A percentile compares a stretch with the other conserved stretches of the same genome.
These are phyloP conservation scores for Aureobasidium sp. DNA, from an alignment of 2,329 filamentous ascomycete genomes.

Conservation along the genomic window DNA sequence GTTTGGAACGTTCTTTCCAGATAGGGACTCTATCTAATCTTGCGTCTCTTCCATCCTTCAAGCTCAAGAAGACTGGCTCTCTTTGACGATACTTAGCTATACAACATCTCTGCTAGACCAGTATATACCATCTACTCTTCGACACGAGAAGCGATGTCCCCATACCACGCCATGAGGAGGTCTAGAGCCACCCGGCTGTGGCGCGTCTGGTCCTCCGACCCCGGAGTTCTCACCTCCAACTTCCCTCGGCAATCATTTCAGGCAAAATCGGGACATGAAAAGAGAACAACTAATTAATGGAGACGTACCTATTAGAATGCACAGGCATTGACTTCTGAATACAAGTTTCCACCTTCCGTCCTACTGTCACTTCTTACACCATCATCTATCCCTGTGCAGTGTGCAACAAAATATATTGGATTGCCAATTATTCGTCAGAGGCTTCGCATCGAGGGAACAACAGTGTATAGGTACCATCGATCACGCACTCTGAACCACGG, in stretches of 20 bases:
- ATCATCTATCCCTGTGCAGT: neutral
- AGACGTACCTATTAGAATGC: neutral
- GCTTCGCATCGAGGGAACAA: neutral
- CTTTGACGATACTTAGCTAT: too few relatives aligned
- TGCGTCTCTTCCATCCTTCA: too few relatives aligned
- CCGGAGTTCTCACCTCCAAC: neutral
- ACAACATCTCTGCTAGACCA: too few relatives aligned
- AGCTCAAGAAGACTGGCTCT: too few relatives aligned
- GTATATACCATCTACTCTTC: too few relatives aligned
- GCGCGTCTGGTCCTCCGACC: neutral
- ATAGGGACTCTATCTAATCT: too few relatives aligned
- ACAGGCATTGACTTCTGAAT: neutral
- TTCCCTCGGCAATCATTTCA: slow-evolving; percentile 3
- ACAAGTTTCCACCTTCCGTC: neutral
- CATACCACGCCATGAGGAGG: neutral
- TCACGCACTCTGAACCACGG: neutral
- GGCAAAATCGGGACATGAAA: neutral
- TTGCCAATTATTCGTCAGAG: neutral
- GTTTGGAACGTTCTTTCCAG: too few relatives aligned
- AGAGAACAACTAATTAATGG: neutral
- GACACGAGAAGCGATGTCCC: neutral
- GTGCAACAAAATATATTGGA: neutral
- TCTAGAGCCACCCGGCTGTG: neutral
- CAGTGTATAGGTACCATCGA: neutral
- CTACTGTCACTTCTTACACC: too few relatives aligned